A percentile compares a stretch with the other conserved stretches of the same genome.
Conservation (phyloP, 1,284 basidiomycete genomes). For the Fistulina hepatica region DNA sequence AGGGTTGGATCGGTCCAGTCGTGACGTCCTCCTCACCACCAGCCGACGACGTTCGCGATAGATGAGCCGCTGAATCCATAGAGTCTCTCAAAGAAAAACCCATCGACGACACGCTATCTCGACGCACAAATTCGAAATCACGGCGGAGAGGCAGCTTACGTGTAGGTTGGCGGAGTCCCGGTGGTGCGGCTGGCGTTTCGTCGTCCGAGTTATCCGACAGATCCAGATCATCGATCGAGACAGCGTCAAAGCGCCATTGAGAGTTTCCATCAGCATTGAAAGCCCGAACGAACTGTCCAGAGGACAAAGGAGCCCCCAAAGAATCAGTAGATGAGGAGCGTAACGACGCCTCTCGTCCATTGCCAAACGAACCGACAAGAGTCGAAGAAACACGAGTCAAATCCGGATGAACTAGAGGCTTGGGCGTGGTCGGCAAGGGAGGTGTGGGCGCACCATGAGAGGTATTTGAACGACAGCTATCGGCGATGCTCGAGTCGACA, state of each 20-base stretch:
- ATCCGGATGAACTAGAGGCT: constrained; percentile 7
- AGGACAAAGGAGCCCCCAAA: constrained; percentile 40
- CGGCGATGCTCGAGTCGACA: no score
- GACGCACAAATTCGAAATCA: constrained; percentile 66
- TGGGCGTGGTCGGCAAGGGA: neutral
- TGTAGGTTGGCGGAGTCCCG: constrained; percentile 43
- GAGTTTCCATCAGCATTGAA: constrained; percentile 22
- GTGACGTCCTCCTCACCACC: constrained; percentile 20
- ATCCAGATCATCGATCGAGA: constrained; percentile 65
- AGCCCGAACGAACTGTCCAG: constrained; percentile 18
- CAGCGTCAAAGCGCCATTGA: constrained; percentile 53
- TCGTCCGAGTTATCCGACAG: constrained; percentile 55
- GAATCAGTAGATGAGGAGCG: constrained; percentile 45
- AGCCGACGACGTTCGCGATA: constrained; percentile 14
- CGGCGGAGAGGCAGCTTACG: constrained; percentile 57
- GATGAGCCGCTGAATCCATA: constrained; percentile 34
- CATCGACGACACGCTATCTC: constrained; percentile 68
- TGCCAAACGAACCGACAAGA: no score
- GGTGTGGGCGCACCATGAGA: neutral
- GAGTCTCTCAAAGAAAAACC: constrained; percentile 50
- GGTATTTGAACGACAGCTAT: neutral
- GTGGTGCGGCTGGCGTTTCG: constrained; percentile 28
- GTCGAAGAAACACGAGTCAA: constrained; percentile 10
- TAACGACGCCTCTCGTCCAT: constrained; percentile 24
- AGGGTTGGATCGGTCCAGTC: constrained; percentile 49